Conservation (phyloP, 2,329 filamentous ascomycete species). For the Pseudopithomyces chartarum region DNA sequence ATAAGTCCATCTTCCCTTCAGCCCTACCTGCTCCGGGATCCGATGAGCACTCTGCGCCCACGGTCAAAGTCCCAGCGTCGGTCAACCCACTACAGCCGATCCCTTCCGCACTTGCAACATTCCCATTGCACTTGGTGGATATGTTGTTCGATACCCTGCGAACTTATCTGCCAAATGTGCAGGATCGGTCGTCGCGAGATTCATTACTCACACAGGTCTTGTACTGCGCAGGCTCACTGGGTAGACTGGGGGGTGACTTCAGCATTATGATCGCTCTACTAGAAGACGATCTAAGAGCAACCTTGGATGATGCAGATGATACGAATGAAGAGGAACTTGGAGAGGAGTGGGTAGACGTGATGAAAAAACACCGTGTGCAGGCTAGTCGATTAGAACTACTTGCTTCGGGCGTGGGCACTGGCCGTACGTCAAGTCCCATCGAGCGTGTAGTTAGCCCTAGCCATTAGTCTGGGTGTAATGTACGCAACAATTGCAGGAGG, state of each 20-base stretch:
- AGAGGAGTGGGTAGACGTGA: conserved; percentile 84
- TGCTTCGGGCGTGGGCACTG: conserved; percentile 49
- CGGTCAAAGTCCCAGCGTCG: conserved; percentile 24
- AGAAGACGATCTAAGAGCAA: conserved; percentile 49
- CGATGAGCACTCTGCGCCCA: conserved; percentile 27
- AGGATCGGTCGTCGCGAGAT: conserved; percentile 79
- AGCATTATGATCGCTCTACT: conserved; percentile 78
- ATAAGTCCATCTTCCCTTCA: conserved; percentile 82
- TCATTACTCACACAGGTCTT: conserved; percentile 90
- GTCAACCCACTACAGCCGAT: conserved; percentile 57
- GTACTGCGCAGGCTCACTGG: conserved; percentile 90
- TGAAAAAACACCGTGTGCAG: conserved; percentile 83
- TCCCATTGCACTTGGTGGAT: conserved; percentile 81
- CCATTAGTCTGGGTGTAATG: conserved; percentile 5
- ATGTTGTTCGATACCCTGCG: conserved; percentile 79
- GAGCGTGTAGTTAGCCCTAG: conserved; percentile 19
- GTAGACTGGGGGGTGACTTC: conserved; percentile 89
- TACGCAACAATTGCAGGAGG: not conserved
- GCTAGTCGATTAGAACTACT: conserved; percentile 73
- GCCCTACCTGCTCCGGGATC: conserved; percentile 51
- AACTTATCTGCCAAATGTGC: conserved; percentile 78
- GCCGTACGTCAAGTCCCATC: conserved; percentile 24
- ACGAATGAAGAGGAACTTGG: conserved; percentile 47
- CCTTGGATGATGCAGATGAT: conserved; percentile 43
- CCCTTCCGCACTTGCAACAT: conserved; percentile 79